Percentiles rank a stretch among this genome's conserved stretches.
Evolutionary conservation across 2,329 filamentous ascomycete genomes (phyloP).

Genomic region (Pestalotiopsis sp.): DNA sequence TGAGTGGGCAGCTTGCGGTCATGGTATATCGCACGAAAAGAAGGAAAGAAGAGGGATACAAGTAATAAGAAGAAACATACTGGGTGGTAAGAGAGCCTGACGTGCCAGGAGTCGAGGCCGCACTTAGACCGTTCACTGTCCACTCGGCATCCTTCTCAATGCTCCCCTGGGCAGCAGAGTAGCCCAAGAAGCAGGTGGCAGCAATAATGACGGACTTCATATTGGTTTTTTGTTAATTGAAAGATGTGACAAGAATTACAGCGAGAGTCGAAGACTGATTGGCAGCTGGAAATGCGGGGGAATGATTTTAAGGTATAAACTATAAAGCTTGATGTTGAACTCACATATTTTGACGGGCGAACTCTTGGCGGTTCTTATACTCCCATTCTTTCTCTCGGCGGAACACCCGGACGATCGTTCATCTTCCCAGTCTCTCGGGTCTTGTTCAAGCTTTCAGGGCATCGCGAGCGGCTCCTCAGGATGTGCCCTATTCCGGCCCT

Average conservation of each 20-base stretch:
- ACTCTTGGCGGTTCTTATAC: conserved; percentile 1
- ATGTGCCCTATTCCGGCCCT: neutral
- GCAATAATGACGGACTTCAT: neutral
- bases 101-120: neutral
- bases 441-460: neutral
- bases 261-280: neutral
- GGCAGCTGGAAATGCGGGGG: neutral
- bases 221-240: neutral
- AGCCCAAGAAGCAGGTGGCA: neutral
- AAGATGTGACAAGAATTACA: neutral
- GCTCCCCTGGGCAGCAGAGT: neutral
- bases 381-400: neutral
- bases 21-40: neutral
- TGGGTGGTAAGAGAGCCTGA: neutral
- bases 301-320: neutral
- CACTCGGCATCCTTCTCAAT: conserved; percentile 6
- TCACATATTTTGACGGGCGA: neutral
- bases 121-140: neutral
- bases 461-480: neutral
- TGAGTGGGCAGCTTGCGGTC: neutral
- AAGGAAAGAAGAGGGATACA: neutral
- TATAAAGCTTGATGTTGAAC: neutral
- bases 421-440: neutral
- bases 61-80: neutral
- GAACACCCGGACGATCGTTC: neutral